Conservation (phyloP, 352 stramenopile species). For the Pythium sukuiense region DNA sequence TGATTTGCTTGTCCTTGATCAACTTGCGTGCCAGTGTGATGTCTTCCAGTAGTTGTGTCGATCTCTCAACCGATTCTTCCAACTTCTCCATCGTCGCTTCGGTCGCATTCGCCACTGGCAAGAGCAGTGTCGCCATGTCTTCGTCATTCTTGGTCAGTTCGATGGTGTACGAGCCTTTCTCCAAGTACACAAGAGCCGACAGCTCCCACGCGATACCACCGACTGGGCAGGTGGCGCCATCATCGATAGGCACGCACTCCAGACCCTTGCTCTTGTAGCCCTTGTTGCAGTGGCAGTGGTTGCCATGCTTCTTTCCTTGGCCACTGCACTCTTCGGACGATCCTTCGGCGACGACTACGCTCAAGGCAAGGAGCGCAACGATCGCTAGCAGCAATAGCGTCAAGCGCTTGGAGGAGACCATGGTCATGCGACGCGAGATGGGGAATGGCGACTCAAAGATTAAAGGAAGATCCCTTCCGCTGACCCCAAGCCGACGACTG, state of each 20-base stretch:
- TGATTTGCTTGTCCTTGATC: slow-evolving; percentile 39
- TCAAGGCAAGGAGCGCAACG: slow-evolving; percentile 17
- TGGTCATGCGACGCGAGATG: neutral
- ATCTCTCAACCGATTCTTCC: slow-evolving; percentile 29
- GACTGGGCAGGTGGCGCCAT: slow-evolving; percentile 30
- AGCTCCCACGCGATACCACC: slow-evolving; percentile 44
- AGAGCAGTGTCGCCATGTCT: slow-evolving; percentile 45
- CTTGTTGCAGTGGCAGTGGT: slow-evolving; percentile 46
- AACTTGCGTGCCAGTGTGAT: slow-evolving; percentile 44
- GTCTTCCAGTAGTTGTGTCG: slow-evolving; percentile 34
- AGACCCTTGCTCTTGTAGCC: slow-evolving; percentile 42
- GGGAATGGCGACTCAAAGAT: too few species aligned
- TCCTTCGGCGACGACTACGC: slow-evolving; percentile 13
- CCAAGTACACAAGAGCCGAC: slow-evolving; percentile 42
- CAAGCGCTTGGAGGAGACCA: neutral
- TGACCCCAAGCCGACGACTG: neutral
- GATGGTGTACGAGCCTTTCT: slow-evolving; percentile 45
- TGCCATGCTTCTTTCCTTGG: slow-evolving; percentile 41
- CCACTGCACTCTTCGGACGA: slow-evolving; percentile 41
- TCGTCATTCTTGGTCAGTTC: slow-evolving; percentile 44
- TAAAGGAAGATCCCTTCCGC: neutral
- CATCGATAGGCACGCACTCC: slow-evolving; percentile 34
- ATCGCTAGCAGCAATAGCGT: neutral
- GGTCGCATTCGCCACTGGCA: slow-evolving; percentile 32
- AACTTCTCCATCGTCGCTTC: slow-evolving; percentile 21